Evolutionary conservation across 176 grass and related monocot genomes (phyloP), one percentile per base, ranked within the genome.

Genomic region (Puccinellia tenuiflora): DNA sequence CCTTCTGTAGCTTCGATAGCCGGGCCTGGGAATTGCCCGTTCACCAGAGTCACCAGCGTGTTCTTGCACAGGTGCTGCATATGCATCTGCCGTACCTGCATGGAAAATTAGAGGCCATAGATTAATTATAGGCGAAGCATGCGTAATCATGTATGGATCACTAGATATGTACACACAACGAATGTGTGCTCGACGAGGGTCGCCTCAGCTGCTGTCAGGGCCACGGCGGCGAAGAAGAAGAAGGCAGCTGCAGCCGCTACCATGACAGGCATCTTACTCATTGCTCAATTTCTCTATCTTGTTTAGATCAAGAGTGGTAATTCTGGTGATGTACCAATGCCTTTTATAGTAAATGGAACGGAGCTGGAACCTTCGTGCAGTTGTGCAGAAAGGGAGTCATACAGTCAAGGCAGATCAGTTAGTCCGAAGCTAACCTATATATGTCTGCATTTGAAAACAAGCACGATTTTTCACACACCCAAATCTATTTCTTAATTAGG

Each of bases 1-100:
- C 76, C 84, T 31, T 86, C 84, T 0, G 21, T 79, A 17, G 38
- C 76, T n/a, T 72, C 84, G 4, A 86, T 73, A 40, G 15, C 10
- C 0, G 84, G 84, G 13, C 84, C 84, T 0, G 84, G 84, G 28
- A 86, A 12, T 6, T 86, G 84, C 9, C 84, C 66, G 29, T 86
- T 86, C 51, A 79, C 76, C 53, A 79, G 39, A 1, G 51, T 61
- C 5, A 85, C 52, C 2, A 46, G 20, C 9, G 30, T 79, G 20
- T 60, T 29, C 26, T 79, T 85, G 76, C 76, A 85, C 28, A 79
- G 13, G 65, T 73, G 84, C 16, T 29, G 56, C 64, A 85, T 72
- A 0, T 33, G 59, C 51, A 73, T 7, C 38, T 86, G 38, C 6
- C 65, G 59, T 22, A 80, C 84, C 84, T 86, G 15, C 20, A n/a